These are phyloP conservation scores for Pterocarpus macrocarpus DNA, from an alignment of 306 rosid species.

Conservation along the genomic window DNA sequence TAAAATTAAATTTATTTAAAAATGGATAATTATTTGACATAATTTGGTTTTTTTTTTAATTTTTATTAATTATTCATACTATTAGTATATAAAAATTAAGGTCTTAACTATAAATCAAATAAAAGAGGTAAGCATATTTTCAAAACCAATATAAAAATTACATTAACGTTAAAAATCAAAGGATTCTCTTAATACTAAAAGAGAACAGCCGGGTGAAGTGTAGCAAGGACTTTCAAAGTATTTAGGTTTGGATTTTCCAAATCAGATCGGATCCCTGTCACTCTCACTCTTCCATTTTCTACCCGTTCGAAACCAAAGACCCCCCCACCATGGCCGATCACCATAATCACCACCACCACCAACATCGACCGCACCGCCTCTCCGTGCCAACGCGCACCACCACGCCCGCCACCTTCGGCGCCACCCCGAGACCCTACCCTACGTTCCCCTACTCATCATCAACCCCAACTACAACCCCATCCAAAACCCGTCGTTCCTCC, in stretches of 20 bases:
- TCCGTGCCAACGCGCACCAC: conserved; percentile 69
- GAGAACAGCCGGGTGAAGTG: too few species aligned
- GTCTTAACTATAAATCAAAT: too few species aligned
- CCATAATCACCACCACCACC: conserved; percentile 59
- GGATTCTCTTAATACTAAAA: too few species aligned
- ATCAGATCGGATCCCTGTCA: not conserved
- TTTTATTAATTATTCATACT: too few species aligned
- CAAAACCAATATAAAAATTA: too few species aligned
- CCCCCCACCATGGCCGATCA: conserved; percentile 71
- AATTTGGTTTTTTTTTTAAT: too few species aligned
- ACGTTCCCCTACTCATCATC: conserved; percentile 58
- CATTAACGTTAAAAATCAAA: too few species aligned
- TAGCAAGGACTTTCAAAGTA: too few species aligned
- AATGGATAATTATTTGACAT: too few species aligned
- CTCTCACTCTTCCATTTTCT: not conserved
- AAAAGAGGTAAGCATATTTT: too few species aligned
- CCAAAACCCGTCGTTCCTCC: conserved; percentile 65
- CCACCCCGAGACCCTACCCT: conserved; percentile 57
- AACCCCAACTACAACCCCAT: conserved; percentile 71
- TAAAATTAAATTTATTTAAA: too few species aligned
- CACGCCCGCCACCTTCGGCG: conserved; percentile 35
- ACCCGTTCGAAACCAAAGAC: not conserved
- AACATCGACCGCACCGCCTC: conserved; percentile 83
- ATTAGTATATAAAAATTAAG: too few species aligned
- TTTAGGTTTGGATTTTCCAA: not conserved